Evolutionary conservation across 2,329 filamentous ascomycete species (phyloP), one percentile per base, ranked within the genome.

Genomic region (Ambrosiella cleistominuta): DNA sequence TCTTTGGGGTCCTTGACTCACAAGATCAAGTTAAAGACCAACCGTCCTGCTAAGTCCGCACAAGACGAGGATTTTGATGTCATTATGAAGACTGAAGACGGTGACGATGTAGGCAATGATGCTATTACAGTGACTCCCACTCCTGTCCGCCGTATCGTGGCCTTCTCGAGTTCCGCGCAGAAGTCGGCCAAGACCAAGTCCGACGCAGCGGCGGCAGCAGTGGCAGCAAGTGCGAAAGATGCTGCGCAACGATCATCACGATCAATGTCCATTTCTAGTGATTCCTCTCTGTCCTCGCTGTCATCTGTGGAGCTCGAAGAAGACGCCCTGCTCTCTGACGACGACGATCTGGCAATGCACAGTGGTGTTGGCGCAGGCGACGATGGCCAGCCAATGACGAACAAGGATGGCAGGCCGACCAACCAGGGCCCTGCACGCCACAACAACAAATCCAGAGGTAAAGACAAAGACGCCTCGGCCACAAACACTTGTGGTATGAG

Each of bases 211-310:
- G 51, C 40, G 9, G 39, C 13, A 36, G 38, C 51, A 15, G 19
- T 52, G 7, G 40, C 50, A 42, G 39, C 53, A 15, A 19, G n/a
- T 15, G 54, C 15, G 15, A n/a, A 15, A 19, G 45, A 35, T 36
- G 5, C 7, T 12, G 9, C 47, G 17, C 12, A 13, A 9, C 17
- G 38, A 37, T 35, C 39, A 37, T 7, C 19, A 27, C 45, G 59
- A 38, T 57, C 59, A 9, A 13, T 57, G 17, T 60, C 59, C 13
- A 13, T 57, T n/a, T 60, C 59, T 15, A 60, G 59, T n/a, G 55
- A 55, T 49, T 60, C 59, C 7, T 60, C 59, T 19, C 59, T 60
- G 19, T 60, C 59, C 5, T 60, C 59, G 2, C 51, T 60, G 13
- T 60, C 59, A 42, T 60, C 59, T 17, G 58, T 45, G 9, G 52